Percentiles rank a stretch among this genome's conserved stretches.
Evolutionary conservation across 768 basidiomycete species (phyloP).

Genomic region (Psilocybe subaeruginosa): DNA sequence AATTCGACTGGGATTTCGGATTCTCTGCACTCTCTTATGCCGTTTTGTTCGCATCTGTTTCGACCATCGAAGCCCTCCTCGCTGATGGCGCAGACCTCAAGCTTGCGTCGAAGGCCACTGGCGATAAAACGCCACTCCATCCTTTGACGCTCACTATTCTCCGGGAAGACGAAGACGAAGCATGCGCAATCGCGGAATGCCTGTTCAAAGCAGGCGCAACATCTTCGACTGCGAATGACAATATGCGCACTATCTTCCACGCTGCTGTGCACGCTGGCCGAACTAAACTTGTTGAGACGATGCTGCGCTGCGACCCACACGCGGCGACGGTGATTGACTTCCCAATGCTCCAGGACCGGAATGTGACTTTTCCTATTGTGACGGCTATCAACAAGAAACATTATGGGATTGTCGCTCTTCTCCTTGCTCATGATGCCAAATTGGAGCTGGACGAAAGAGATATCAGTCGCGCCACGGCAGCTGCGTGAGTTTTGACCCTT

Average conservation of each 20-base stretch:
- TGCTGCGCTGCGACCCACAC: conserved; percentile 46
- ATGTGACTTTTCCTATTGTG: conserved; percentile 37
- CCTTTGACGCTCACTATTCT: conserved; percentile 44
- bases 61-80: conserved; percentile 49
- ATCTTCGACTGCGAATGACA: conserved; percentile 41
- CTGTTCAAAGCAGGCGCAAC: conserved; percentile 45
- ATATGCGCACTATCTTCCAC: conserved; percentile 44
- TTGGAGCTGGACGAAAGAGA: conserved; percentile 38
- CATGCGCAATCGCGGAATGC: conserved; percentile 38
- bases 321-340: conserved; percentile 40
- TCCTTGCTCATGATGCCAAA: conserved; percentile 45
- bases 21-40: conserved; percentile 57
- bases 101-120: conserved; percentile 30
- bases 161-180: conserved; percentile 42
- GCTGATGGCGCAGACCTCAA: conserved; percentile 49
- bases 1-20: conserved; percentile 61
- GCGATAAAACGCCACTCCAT: conserved; percentile 29
- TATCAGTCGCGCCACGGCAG: conserved; percentile 34
- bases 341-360: conserved; percentile 30
- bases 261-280: conserved; percentile 34
- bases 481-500: conserved; percentile 28
- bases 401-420: conserved; percentile 37
- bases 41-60: conserved; percentile 46
- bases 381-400: conserved; percentile 34
- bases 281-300: conserved; percentile 29